phyloP scores from a whole-genome alignment of 1,284 basidiomycete species.

The Moniliella sp. region DNA sequence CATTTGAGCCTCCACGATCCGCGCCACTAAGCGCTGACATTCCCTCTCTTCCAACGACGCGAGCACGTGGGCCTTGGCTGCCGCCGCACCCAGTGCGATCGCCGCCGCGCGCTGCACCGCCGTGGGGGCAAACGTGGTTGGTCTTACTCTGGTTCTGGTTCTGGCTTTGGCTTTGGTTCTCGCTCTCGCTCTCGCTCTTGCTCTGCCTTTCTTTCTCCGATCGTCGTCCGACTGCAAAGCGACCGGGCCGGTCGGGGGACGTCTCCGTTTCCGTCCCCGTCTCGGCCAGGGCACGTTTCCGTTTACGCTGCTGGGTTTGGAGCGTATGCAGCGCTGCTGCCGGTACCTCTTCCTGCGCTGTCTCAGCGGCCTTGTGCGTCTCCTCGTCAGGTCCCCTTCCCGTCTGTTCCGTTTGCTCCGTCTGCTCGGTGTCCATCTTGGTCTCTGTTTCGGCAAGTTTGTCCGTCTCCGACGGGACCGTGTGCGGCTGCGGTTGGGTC shows the following conservation, averaged over 20 bases:
- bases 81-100: conserved; percentile 53
- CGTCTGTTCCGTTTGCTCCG: too few relatives aligned
- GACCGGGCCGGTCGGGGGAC: conserved; percentile 1
- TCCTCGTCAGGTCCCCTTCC: too few relatives aligned
- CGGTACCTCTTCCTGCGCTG: background rate
- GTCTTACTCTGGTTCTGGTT: background rate
- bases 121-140: conserved; percentile 9
- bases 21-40: conserved; percentile 57
- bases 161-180: background rate
- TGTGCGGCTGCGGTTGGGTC: too few relatives aligned
- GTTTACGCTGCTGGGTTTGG: background rate
- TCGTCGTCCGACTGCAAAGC: too few relatives aligned
- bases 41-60: conserved; percentile 65
- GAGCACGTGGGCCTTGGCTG: conserved; percentile 59
- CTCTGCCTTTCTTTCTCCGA: too few relatives aligned
- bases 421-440: too few relatives aligned
- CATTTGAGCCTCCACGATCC: conserved; percentile 70
- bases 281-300: background rate
- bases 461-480: conserved; percentile 12
- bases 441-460: conserved; percentile 5
- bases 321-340: conserved; percentile 1
- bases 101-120: conserved; percentile 25
- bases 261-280: conserved; percentile 1
- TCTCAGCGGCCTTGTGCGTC: too few relatives aligned
- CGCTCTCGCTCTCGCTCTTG: background rate